Evolutionary conservation across 345 rosid genomes (phyloP).

Genomic region (Xanthoceras sorbifolium): DNA sequence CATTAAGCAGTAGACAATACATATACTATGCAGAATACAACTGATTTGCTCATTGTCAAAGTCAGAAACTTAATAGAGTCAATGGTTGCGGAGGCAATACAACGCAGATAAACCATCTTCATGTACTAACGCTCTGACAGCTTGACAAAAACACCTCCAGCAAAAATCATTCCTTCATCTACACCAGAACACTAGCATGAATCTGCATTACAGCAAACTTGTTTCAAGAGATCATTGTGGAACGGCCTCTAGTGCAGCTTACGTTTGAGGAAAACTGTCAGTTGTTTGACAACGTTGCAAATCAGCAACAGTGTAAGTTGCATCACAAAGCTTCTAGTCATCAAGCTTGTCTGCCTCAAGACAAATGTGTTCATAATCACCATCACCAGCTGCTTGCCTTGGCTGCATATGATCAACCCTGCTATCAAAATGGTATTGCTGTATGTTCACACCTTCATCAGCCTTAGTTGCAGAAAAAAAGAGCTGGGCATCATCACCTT

Average conservation of each 20-base stretch:
- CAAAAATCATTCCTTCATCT: too few species aligned
- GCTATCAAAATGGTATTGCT: conserved; percentile 14
- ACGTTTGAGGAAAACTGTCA: conserved; percentile 17
- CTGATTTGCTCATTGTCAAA: not conserved
- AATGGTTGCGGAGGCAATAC: not conserved
- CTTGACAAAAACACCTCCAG: too few species aligned
- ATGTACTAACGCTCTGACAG: not conserved
- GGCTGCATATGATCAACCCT: conserved; percentile 15
- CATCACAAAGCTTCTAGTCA: conserved; percentile 21
- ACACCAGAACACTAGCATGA: too few species aligned
- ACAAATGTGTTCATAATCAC: conserved; percentile 18
- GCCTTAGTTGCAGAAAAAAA: not conserved
- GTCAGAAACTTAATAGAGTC: not conserved
- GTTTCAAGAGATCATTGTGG: not conserved
- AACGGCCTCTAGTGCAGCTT: conserved; percentile 11
- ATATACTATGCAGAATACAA: not conserved
- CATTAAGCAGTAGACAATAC: not conserved
- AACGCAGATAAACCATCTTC: not conserved
- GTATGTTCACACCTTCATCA: not conserved
- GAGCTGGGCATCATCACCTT: not conserved
- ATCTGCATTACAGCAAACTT: not conserved
- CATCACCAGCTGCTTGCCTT: conserved; percentile 21
- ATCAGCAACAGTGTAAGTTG: conserved; percentile 15
- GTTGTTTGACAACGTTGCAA: conserved; percentile 23
- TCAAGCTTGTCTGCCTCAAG: conserved; percentile 17